Percentiles rank a stretch among this genome's conserved stretches.
These are phyloP conservation scores for Haplographium delicatum DNA, from an alignment of 495 filamentous ascomycete genomes.

Conservation along the genomic window DNA sequence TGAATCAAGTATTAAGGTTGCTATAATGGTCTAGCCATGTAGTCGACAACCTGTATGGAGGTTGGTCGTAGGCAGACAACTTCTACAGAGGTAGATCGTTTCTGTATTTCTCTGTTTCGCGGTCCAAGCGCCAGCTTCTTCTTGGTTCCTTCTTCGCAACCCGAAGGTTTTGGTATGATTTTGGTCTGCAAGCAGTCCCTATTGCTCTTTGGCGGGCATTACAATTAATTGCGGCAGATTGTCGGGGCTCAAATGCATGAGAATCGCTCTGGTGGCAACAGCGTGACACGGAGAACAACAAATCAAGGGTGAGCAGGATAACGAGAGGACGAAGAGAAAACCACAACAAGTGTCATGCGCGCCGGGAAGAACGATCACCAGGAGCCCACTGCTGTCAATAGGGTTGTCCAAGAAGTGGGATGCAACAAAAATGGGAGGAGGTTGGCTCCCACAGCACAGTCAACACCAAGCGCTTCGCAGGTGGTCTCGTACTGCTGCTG, in stretches of 20 bases:
- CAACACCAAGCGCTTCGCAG: conserved; percentile 15
- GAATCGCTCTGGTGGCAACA: background rate
- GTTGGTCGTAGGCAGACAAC: no score
- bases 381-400: no score
- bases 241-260: background rate
- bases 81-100: no score
- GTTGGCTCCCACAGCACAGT: conserved; percentile 7
- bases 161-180: background rate
- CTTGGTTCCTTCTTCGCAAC: conserved; percentile 2
- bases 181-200: conserved; percentile 5
- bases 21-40: conserved; percentile 26
- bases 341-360: background rate
- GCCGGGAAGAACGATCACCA: no score
- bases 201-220: conserved; percentile 13
- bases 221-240: conserved; percentile 9
- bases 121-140: conserved; percentile 7
- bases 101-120: no score
- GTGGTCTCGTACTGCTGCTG: no score
- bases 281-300: conserved; percentile 5
- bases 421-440: background rate
- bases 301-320: background rate
- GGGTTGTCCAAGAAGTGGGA: background rate
- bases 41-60: conserved; percentile 2
- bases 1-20: conserved; percentile 9
- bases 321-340: conserved; percentile 9